Conservation (phyloP, 176 grass and related monocot genomes). For the Aegilops longissima region DNA sequence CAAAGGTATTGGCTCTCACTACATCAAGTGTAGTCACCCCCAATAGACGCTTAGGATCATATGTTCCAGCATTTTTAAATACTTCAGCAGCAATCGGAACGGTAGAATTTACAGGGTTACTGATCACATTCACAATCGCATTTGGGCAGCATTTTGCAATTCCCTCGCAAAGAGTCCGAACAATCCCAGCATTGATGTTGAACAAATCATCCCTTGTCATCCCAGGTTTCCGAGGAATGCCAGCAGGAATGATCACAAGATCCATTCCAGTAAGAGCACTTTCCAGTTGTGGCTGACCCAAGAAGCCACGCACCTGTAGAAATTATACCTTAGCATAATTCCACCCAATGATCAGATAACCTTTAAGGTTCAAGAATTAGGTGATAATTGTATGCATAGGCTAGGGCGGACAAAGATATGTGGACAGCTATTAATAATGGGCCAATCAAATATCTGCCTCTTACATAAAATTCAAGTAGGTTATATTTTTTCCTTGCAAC, state of each 20-base stretch:
- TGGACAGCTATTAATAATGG: not conserved
- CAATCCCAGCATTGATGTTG: conserved; percentile 96
- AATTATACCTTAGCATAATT: conserved; percentile 14
- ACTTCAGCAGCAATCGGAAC: conserved; percentile 87
- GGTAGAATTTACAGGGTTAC: conserved; percentile 94
- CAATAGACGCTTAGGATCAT: conserved; percentile 71
- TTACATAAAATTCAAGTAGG: not conserved
- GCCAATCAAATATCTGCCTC: not conserved
- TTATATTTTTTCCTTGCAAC: not conserved
- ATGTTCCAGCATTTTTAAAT: conserved; percentile 85
- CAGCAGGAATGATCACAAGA: conserved; percentile 88
- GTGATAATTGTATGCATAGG: not conserved
- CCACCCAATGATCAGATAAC: not conserved
- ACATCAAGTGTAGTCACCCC: conserved; percentile 96
- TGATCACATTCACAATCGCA: conserved; percentile 88
- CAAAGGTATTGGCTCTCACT: conserved; percentile 95
- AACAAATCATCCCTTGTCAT: conserved; percentile 98
- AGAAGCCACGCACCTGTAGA: conserved; percentile 77
- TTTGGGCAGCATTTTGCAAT: conserved; percentile 76
- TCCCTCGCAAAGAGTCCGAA: conserved; percentile 79
- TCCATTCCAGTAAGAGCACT: conserved; percentile 86
- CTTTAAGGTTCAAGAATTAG: not conserved
- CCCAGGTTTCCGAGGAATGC: conserved; percentile 82
- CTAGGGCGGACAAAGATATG: not conserved
- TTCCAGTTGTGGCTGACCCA: conserved; percentile 78